Evolutionary conservation across 495 filamentous ascomycete genomes (phyloP).

Genomic region (Talaromyces borbonicus): DNA sequence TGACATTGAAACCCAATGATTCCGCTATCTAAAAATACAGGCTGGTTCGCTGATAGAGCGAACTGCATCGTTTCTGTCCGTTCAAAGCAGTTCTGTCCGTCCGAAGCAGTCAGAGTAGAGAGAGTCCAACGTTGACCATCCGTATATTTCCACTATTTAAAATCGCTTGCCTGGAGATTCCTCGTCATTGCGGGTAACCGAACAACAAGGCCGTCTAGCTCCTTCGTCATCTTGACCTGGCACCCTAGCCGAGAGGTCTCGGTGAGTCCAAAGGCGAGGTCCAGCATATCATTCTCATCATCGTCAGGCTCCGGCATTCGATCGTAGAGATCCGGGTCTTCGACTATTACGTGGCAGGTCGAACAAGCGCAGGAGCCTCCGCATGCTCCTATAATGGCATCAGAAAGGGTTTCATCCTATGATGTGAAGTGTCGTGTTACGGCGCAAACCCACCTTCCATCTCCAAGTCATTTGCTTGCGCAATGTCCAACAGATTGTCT

Average conservation of each 20-base stretch:
- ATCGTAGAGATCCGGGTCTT: slow-evolving; percentile 75
- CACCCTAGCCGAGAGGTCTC: slow-evolving; percentile 95
- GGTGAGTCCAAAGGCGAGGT: slow-evolving; percentile 88
- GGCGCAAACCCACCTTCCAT: slow-evolving; percentile 64
- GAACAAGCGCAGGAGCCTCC: slow-evolving; percentile 95
- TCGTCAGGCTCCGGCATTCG: slow-evolving; percentile 87
- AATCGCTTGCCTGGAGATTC: slow-evolving; percentile 93
- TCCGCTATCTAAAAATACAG: slow-evolving; percentile 5
- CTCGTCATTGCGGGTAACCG: slow-evolving; percentile 86
- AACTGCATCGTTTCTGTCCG: not conserved
- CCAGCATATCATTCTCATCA: slow-evolving; percentile 99
- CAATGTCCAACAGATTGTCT: slow-evolving; percentile 89
- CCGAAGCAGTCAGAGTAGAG: slow-evolving; percentile 8
- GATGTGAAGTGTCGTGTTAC: not conserved
- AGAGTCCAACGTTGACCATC: not conserved
- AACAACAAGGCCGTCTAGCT: slow-evolving; percentile 77
- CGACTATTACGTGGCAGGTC: slow-evolving; percentile 93
- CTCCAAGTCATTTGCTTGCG: slow-evolving; percentile 87
- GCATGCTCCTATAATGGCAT: slow-evolving; percentile 56
- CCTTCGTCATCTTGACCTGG: slow-evolving; percentile 84
- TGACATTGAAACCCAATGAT: not conserved
- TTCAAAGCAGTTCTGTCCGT: too few relatives aligned
- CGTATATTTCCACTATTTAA: slow-evolving; percentile 40
- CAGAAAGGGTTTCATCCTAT: not conserved
- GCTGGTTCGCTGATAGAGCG: not conserved